phyloP scores from a whole-genome alignment of 2,329 filamentous ascomycete species.

The Colletotrichum sp. region DNA sequence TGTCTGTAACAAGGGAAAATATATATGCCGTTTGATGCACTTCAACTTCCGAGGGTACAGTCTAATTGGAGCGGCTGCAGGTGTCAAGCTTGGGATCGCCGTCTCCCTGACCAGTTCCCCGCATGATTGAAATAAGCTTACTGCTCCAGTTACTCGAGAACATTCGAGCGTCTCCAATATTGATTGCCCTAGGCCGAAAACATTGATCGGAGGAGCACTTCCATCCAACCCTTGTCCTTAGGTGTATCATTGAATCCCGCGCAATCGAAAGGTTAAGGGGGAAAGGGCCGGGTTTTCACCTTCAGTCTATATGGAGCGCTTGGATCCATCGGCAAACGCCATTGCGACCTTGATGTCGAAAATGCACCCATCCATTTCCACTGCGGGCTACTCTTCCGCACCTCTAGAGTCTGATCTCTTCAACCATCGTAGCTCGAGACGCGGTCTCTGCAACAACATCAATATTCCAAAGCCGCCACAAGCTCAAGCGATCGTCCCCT shows the following conservation, averaged over 20 bases:
- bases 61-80: neutral
- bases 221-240: neutral
- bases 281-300: neutral
- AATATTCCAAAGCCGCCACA: neutral
- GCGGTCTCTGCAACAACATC: neutral
- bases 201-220: neutral
- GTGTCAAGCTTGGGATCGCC: neutral
- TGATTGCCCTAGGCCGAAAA: neutral
- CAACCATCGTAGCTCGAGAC: neutral
- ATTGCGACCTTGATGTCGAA: neutral
- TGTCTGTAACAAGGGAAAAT: neutral
- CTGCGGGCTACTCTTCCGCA: neutral
- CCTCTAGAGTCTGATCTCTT: neutral
- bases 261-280: neutral
- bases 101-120: neutral
- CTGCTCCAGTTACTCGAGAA: neutral
- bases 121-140: neutral
- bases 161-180: neutral
- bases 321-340: neutral
- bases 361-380: neutral
- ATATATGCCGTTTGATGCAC: neutral
- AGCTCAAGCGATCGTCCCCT: accelerated
- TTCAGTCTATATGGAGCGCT: neutral
- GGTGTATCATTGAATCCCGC: neutral
- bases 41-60: neutral